phyloP scores from a whole-genome alignment of 176 grass and related monocot species.

The Triticum urartu region DNA sequence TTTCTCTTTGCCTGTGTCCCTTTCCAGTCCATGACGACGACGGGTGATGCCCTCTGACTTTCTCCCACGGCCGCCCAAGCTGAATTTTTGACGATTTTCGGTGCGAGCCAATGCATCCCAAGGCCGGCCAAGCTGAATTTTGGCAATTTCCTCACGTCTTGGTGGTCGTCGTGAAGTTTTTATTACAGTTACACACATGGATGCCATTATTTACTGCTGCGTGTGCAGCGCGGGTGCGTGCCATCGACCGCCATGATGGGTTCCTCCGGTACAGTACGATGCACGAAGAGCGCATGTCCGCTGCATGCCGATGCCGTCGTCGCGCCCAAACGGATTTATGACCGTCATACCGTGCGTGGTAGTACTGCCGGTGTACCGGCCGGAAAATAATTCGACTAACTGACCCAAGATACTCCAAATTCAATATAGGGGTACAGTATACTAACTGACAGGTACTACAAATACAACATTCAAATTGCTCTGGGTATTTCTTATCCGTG shows the following conservation, averaged over 20 bases:
- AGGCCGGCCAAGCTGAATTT: too few species aligned
- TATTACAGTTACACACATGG: too few species aligned
- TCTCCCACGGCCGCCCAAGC: not conserved
- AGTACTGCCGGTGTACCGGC: not conserved
- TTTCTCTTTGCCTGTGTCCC: not conserved
- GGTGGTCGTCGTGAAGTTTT: too few species aligned
- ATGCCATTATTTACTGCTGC: not conserved
- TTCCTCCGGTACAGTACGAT: not conserved
- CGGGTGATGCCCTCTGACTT: not conserved
- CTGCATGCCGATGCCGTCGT: not conserved
- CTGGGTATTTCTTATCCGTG: too few species aligned
- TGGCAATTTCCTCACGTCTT: too few species aligned
- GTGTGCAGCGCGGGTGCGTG: not conserved
- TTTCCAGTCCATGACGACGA: constrained; percentile 13
- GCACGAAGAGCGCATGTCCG: not conserved
- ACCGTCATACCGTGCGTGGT: not conserved
- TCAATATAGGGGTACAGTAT: too few species aligned
- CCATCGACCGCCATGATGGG: constrained; percentile 6
- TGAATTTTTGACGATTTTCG: not conserved
- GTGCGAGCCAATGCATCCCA: too few species aligned
- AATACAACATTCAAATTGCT: too few species aligned
- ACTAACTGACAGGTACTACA: too few species aligned
- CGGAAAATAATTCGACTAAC: not conserved
- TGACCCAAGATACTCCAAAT: not conserved
- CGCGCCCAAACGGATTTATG: not conserved